Base-by-base conservation (phyloP, 192 early-diverging fungal genomes). In the Entomortierella beljakovae region DNA sequence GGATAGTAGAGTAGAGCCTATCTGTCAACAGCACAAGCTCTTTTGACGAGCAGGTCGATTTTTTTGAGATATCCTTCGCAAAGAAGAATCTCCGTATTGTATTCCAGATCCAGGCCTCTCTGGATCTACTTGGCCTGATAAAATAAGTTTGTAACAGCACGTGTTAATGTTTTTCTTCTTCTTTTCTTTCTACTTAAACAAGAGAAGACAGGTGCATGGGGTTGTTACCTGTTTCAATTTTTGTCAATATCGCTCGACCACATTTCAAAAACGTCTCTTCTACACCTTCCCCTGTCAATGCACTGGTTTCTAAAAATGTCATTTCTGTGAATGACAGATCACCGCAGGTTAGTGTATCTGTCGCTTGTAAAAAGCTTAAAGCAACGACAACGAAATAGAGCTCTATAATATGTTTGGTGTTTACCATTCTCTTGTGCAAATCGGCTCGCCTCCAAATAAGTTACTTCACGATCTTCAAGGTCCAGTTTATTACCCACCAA, bases 401-500 rank as follows among this genome's bases (percentile, higher is more conserved):
- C 10, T 53, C 51, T 23, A 3, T 11, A 23, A 26, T 26, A 34
- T 37, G 25, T 16, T 33, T 25, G 1, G 46, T 16, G 22, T 25
- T 16, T 0, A 79, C 75, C 70, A 42, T 83, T 79, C 37, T 88
- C 84, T 53, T 88, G 84, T 52, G 87, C 82, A 57, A 85, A 89
- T 22, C 68, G 80, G 62, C 84, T 86, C 40, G 86, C 88, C 64
- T 86, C 84, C 18, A 85, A 58, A 61, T 84, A 82, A 10, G 84
- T 79, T 3, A 87, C 87, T 64, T 85, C 82, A 6, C 86, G 71
- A 46, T 87, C 84, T 25, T 85, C 87, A n/a, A 75, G 51, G 67
- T 89, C 88, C 40, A 80, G 64, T 61, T 94, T 94, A 66, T 93
- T 92, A 8, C 93, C 93, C 1, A 94, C 90, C 13, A 93, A 62